Evolutionary conservation across 2,329 filamentous ascomycete genomes (phyloP).

Genomic region (Beauveria sp.): DNA sequence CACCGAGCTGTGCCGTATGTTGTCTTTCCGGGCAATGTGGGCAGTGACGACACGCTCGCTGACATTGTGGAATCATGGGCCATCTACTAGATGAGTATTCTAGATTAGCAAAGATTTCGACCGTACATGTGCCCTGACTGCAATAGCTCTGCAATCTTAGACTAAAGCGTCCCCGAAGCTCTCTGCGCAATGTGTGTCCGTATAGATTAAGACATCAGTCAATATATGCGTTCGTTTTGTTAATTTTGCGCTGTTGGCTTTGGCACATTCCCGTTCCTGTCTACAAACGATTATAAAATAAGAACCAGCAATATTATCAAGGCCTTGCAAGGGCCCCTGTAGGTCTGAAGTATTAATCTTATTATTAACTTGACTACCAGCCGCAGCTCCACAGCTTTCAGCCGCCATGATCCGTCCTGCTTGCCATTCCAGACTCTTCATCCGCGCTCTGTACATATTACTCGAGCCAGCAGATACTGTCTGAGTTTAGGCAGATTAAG

Average conservation of each 20-base stretch:
- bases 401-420: slow-evolving; percentile 18
- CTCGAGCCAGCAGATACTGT: slow-evolving; percentile 29
- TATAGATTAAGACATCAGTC: neutral
- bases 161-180: neutral
- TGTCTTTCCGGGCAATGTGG: slow-evolving; percentile 53
- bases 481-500: too few relatives aligned
- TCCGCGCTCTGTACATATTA: slow-evolving; percentile 32
- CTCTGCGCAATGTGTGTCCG: neutral
- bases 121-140: neutral
- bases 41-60: slow-evolving; percentile 37
- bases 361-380: neutral
- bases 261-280: too few relatives aligned
- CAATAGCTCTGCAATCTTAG: neutral
- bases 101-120: neutral
- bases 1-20: slow-evolving; percentile 46
- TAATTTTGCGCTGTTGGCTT: too few relatives aligned
- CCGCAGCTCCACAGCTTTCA: neutral
- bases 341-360: neutral
- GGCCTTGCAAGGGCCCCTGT: neutral
- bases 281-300: neutral
- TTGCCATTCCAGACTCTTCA: too few relatives aligned
- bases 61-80: slow-evolving; percentile 31
- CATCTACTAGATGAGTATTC: neutral
- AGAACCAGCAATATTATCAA: neutral
- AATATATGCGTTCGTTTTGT: neutral